Evolutionary conservation across 495 filamentous ascomycete genomes (phyloP), one percentile per base, ranked within the genome.

Genomic region (Penicillium atrosanguineum): DNA sequence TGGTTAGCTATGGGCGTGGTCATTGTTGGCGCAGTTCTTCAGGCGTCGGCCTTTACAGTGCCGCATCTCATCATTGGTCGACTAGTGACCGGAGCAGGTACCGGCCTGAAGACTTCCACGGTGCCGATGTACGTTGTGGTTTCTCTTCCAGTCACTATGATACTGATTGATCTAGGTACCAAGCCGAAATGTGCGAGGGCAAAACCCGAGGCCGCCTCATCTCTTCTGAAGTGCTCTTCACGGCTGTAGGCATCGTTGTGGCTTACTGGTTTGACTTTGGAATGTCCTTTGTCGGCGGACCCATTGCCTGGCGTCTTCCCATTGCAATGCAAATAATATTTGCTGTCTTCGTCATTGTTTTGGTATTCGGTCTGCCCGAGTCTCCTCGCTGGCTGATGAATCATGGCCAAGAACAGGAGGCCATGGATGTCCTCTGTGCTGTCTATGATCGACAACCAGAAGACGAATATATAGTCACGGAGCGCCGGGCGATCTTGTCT

Each of bases 371-470:
- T 6, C 56, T 80, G 3, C 77, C 77, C 0, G 77, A 78, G 47
- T 73, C 69, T 7, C 76, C 77, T 29, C 64, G 74, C 21, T 78
- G 62, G 60, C 68, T 71, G 3, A 76, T 78, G 55, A 69, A 73
- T 23, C 67, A 77, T 50, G 78, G 70, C 6, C 62, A 71, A 4
- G 66, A 72, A 36, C 66, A 73, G 15, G 79, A 82, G 58, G 80
- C 77, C 0, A 59, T 79, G n/a, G 60, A 77, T 28, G 73, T 82
- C 18, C 68, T 84, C 15, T 78, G 79, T 60, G 71, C 77, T 52
- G 69, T 81, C 0, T 77, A 78, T 51, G 72, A 79, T 36, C 49
- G 52, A 7, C 62, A 73, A 0, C 68, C 77, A 37, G 51, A 74
- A 23, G 67, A 73, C 44, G 68, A 72, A 25, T 76, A 76, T 39